phyloP scores from a whole-genome alignment of 1,284 basidiomycete species.

The Pseudozyma thailandica region DNA sequence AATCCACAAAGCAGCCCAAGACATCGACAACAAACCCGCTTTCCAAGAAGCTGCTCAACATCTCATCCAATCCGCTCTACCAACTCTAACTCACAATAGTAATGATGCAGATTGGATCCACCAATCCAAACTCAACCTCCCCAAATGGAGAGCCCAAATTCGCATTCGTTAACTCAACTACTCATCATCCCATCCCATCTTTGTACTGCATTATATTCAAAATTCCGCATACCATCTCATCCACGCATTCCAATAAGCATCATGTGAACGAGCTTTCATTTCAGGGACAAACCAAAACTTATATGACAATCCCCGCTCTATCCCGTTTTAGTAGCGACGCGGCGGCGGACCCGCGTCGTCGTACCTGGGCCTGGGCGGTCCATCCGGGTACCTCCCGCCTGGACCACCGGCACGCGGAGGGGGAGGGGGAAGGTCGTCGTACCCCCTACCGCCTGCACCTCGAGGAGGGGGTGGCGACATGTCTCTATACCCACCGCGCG shows the following conservation, averaged over 20 bases:
- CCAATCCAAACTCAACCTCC: slow-evolving; percentile 26
- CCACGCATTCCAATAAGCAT: no score
- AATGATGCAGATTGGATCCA: slow-evolving; percentile 45
- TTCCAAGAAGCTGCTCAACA: slow-evolving; percentile 25
- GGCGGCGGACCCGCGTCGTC: slow-evolving; percentile 47
- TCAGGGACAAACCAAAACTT: no score
- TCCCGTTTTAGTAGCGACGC: slow-evolving; percentile 27
- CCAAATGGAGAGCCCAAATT: slow-evolving; percentile 30
- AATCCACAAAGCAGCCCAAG: slow-evolving; percentile 11
- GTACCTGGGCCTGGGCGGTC: slow-evolving; percentile 40
- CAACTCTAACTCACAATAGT: slow-evolving; percentile 10
- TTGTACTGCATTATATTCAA: not conserved
- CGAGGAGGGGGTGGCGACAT: slow-evolving; percentile 47
- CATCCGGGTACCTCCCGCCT: slow-evolving; percentile 35
- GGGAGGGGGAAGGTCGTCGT: slow-evolving; percentile 57
- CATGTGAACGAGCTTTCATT: no score
- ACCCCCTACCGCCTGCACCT: slow-evolving; percentile 40
- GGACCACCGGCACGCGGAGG: slow-evolving; percentile 43
- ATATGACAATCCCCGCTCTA: no score
- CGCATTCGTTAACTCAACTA: slow-evolving; percentile 17
- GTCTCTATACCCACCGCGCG: slow-evolving; percentile 47
- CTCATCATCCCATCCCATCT: not conserved
- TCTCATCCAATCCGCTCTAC: slow-evolving; percentile 26
- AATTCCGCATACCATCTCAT: not conserved
- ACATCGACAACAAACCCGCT: slow-evolving; percentile 7